Evolutionary conservation across 2,329 filamentous ascomycete species (phyloP).

Genomic region (Ceratocystis destructans): DNA sequence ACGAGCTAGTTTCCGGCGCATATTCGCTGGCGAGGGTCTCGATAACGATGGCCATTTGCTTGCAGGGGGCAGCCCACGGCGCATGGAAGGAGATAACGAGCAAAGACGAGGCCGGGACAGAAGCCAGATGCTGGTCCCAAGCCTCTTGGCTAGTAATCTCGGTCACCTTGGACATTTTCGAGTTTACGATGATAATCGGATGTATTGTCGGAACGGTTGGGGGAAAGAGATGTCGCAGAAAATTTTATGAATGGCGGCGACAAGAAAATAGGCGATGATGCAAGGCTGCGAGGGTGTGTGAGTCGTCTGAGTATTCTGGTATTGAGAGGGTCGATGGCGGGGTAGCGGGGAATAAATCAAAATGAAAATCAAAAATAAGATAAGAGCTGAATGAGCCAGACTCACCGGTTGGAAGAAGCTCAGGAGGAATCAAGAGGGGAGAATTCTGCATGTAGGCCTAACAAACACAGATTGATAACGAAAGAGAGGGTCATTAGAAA

Average conservation of each 20-base stretch:
- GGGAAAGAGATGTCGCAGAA: background rate
- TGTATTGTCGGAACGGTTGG: background rate
- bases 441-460: background rate
- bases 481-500: background rate
- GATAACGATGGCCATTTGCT: constrained; percentile 82
- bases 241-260: background rate
- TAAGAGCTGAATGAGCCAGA: background rate
- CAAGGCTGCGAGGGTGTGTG: background rate
- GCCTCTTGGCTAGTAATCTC: constrained; percentile 61
- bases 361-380: background rate
- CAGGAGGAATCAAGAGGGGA: background rate
- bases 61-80: constrained; percentile 90
- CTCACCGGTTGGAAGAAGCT: background rate
- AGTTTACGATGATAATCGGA: no score
- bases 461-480: constrained; percentile 15
- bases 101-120: constrained; percentile 55
- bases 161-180: constrained; percentile 57
- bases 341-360: constrained; percentile 10
- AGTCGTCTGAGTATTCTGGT: background rate
- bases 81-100: constrained; percentile 89
- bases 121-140: constrained; percentile 55
- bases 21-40: constrained; percentile 77
- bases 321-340: constrained; percentile 8
- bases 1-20: constrained; percentile 57
- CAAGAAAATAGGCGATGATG: background rate